phyloP scores from a whole-genome alignment of 768 basidiomycete species.

The Tylopilus intermedius region DNA sequence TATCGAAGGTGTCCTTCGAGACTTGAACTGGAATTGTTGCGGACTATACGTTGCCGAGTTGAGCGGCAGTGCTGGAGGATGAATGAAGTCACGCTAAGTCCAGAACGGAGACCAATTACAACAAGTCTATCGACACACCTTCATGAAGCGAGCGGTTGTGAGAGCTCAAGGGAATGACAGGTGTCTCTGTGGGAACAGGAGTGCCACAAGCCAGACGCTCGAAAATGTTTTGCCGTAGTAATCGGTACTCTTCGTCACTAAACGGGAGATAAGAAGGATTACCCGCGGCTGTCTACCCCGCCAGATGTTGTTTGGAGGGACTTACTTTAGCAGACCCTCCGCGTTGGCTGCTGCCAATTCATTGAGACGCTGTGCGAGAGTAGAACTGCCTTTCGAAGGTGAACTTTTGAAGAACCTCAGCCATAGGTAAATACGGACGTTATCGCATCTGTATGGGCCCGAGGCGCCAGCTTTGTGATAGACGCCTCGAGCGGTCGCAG shows the following conservation, averaged over 20 bases:
- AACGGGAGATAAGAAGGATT: constrained; percentile 3
- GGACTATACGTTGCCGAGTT: constrained; percentile 19
- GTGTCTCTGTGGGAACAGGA: constrained; percentile 54
- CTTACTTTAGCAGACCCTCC: constrained; percentile 73
- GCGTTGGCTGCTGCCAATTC: constrained; percentile 77
- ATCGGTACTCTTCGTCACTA: constrained; percentile 83
- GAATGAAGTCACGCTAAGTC: constrained; percentile 7
- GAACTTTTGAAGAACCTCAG: constrained; percentile 8
- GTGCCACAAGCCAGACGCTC: constrained; percentile 65
- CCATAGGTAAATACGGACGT: constrained; percentile 41
- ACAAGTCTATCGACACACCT: constrained; percentile 1
- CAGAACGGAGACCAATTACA: not conserved
- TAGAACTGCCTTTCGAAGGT: constrained; percentile 43
- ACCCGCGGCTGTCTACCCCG: not conserved
- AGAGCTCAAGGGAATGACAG: constrained; percentile 54
- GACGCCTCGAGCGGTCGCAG: constrained; percentile 21
- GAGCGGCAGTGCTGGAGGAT: constrained; percentile 15
- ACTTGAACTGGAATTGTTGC: constrained; percentile 29
- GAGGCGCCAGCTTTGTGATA: constrained; percentile 21
- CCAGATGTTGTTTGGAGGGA: constrained; percentile 5
- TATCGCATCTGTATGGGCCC: constrained; percentile 43
- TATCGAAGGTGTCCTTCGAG: constrained; percentile 47
- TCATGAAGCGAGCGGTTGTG: constrained; percentile 26
- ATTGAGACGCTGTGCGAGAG: constrained; percentile 74
- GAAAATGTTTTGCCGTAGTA: constrained; percentile 80